Conservation (phyloP, 345 rosid species). For the Anacardium occidentale region DNA sequence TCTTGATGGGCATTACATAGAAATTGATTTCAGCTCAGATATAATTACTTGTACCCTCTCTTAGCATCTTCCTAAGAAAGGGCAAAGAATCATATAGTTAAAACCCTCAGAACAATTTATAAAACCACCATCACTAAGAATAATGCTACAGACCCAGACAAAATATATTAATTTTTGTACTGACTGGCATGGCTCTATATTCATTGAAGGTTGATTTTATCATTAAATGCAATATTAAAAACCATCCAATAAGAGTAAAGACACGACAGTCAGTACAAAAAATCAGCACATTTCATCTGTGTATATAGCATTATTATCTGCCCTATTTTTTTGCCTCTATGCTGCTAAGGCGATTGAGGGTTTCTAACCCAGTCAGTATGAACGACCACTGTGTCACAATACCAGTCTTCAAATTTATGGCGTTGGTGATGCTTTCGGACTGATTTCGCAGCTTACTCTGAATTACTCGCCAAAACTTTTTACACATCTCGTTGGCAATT, state of each 20-base stretch:
- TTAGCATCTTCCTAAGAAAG: neutral
- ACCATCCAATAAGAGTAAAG: too few relatives aligned
- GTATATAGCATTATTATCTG: too few relatives aligned
- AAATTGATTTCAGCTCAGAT: neutral
- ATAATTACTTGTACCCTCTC: neutral
- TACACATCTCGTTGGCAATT: neutral
- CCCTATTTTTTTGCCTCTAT: neutral
- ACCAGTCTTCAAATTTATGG: neutral
- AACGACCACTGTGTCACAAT: neutral
- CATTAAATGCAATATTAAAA: too few relatives aligned
- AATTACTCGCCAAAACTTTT: neutral
- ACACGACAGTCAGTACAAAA: too few relatives aligned
- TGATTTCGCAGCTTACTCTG: neutral
- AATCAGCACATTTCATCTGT: too few relatives aligned
- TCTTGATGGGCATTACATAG: neutral
- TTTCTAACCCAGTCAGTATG: neutral
- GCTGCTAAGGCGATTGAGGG: neutral
- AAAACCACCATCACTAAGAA: slow-evolving; percentile 1
- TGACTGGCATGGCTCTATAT: too few relatives aligned
- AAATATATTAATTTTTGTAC: too few relatives aligned
- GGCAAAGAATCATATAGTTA: neutral
- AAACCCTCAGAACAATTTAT: neutral
- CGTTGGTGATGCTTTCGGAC: slow-evolving; percentile 1
- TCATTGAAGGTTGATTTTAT: too few relatives aligned
- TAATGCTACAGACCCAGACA: too few relatives aligned